Conservation (phyloP, 2,329 filamentous ascomycete species). For the Aspergillus candidus region DNA sequence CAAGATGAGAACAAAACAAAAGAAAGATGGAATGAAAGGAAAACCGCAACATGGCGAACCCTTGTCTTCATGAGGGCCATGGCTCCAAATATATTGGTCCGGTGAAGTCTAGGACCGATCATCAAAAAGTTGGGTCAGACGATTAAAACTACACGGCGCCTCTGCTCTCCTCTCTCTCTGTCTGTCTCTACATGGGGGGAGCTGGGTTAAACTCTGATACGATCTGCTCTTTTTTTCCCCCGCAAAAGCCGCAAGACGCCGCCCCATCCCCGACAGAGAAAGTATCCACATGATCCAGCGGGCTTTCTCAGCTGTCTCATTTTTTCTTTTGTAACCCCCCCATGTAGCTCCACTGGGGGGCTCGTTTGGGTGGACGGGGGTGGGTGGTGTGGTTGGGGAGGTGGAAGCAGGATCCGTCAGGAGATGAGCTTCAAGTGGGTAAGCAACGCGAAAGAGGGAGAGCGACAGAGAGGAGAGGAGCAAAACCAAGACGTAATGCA, state of each 20-base stretch:
- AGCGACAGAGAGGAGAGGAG: constrained; percentile 4
- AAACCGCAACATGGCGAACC: constrained; percentile 14
- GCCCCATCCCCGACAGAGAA: constrained; percentile 16
- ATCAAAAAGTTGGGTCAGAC: constrained; percentile 18
- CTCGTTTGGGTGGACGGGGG: constrained; percentile 9
- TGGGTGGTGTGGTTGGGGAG: background rate
- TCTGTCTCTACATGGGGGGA: constrained; percentile 13
- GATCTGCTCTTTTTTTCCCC: constrained; percentile 17
- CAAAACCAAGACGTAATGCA: too few relatives aligned
- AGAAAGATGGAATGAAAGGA: constrained; percentile 8
- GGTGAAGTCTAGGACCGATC: constrained; percentile 13
- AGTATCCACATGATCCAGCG: constrained; percentile 23
- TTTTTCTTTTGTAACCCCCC: background rate
- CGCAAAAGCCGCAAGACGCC: constrained; percentile 25
- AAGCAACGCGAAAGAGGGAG: constrained; percentile 10
- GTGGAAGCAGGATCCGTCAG: constrained; percentile 9
- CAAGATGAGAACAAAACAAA: background rate
- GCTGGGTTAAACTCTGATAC: constrained; percentile 20
- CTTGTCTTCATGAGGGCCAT: constrained; percentile 14
- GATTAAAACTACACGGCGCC: constrained; percentile 17
- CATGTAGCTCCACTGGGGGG: constrained; percentile 15
- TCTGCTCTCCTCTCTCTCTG: constrained; percentile 11
- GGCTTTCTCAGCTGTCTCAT: constrained; percentile 15
- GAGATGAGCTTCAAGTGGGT: constrained; percentile 14
- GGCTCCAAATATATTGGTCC: constrained; percentile 17